These are phyloP conservation scores for Aphanocladium album DNA, from an alignment of 2,329 filamentous ascomycete species.

Conservation along the genomic window DNA sequence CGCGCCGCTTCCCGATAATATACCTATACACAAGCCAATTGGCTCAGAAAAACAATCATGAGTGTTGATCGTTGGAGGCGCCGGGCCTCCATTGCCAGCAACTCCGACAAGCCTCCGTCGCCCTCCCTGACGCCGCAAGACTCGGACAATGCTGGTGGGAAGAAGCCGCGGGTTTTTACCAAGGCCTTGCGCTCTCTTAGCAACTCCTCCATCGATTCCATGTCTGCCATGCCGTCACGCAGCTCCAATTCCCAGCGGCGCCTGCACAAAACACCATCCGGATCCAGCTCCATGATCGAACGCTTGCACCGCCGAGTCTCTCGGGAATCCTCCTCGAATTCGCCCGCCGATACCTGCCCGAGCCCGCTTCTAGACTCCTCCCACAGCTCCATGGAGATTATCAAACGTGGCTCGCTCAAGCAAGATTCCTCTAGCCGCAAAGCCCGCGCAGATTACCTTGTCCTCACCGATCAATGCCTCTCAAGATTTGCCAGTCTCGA, in stretches of 20 bases:
- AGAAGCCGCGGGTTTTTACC: constrained; percentile 31
- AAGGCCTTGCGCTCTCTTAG: constrained; percentile 36
- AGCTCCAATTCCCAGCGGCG: constrained; percentile 28
- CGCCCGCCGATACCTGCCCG: constrained; percentile 25
- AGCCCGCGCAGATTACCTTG: constrained; percentile 45
- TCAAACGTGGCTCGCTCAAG: constrained; percentile 45
- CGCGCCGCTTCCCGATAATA: background rate
- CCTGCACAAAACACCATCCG: constrained; percentile 34
- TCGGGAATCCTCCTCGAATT: constrained; percentile 29
- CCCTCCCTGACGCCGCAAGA: background rate
- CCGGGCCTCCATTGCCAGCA: background rate
- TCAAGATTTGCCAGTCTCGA: constrained; percentile 45
- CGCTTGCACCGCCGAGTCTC: constrained; percentile 37
- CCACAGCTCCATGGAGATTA: constrained; percentile 34
- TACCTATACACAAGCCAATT: background rate
- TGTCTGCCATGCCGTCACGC: constrained; percentile 27
- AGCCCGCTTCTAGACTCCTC: constrained; percentile 26
- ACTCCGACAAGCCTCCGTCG: constrained; percentile 2
- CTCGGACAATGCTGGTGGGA: constrained; percentile 21
- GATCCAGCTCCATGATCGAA: constrained; percentile 37
- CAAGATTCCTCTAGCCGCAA: constrained; percentile 45
- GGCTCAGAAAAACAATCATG: constrained; percentile 3
- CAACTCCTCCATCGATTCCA: constrained; percentile 37
- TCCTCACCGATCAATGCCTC: constrained; percentile 46
- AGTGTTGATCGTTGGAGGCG: constrained; percentile 14